These are phyloP conservation scores for Penicillium sp. DNA, from an alignment of 2,329 filamentous ascomycete species.

Conservation along the genomic window DNA sequence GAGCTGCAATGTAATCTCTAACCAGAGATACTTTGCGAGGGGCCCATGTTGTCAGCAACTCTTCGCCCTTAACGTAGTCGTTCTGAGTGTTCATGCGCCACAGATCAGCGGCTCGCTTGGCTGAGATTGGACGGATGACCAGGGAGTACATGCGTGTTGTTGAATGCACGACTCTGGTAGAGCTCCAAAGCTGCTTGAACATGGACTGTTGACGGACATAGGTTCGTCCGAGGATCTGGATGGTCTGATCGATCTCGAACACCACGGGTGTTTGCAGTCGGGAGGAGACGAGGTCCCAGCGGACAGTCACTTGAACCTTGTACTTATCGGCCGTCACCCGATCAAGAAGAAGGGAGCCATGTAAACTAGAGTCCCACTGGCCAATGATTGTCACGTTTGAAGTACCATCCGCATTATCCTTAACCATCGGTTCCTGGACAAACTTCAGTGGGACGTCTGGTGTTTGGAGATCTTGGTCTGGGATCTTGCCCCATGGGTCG, in stretches of 20 bases:
- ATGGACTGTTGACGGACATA: constrained; percentile 87
- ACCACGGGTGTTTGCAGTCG: constrained; percentile 86
- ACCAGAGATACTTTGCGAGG: constrained; percentile 89
- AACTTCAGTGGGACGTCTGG: constrained; percentile 78
- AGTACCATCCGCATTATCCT: constrained; percentile 87
- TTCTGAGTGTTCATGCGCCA: constrained; percentile 96
- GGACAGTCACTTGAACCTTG: constrained; percentile 82
- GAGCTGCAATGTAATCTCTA: constrained; percentile 78
- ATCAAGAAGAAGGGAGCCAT: constrained; percentile 91
- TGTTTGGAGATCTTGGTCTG: constrained; percentile 73
- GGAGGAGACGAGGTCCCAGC: constrained; percentile 83
- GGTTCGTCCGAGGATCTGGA: constrained; percentile 81
- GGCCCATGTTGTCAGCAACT: constrained; percentile 80
- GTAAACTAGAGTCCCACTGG: constrained; percentile 95
- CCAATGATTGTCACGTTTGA: constrained; percentile 83
- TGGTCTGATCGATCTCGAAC: constrained; percentile 78
- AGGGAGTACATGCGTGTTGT: constrained; percentile 85
- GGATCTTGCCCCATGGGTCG: constrained; percentile 81
- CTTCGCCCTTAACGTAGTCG: constrained; percentile 96
- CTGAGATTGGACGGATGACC: constrained; percentile 81
- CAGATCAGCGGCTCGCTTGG: constrained; percentile 88
- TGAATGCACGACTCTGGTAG: constrained; percentile 82
- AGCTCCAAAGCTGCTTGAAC: constrained; percentile 85
- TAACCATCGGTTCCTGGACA: constrained; percentile 75
- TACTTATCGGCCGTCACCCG: constrained; percentile 91